These are phyloP conservation scores for Aspergillus novofumigatus DNA, from an alignment of 2,329 filamentous ascomycete genomes.

Conservation along the genomic window DNA sequence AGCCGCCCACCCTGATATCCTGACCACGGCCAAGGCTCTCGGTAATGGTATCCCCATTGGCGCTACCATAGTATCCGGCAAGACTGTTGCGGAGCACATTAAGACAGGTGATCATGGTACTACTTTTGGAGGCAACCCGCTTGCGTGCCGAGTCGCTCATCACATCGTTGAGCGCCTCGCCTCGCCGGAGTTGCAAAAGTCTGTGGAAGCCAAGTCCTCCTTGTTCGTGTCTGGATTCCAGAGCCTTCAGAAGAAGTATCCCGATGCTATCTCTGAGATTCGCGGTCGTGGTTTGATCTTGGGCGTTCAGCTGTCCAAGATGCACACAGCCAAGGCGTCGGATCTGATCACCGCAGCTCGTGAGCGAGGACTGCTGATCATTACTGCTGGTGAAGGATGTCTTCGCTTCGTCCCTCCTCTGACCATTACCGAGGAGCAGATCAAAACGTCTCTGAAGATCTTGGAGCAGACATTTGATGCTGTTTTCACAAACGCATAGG, in stretches of 20 bases:
- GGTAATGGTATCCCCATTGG: conserved; percentile 96
- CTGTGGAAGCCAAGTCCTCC: conserved; percentile 64
- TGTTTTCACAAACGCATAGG: conserved; percentile 43
- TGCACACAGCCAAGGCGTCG: conserved; percentile 50
- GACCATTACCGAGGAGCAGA: conserved; percentile 74
- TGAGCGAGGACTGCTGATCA: conserved; percentile 81
- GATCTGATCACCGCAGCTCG: conserved; percentile 77
- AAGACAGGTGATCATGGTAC: conserved; percentile 83
- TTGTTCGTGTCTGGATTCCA: conserved; percentile 58
- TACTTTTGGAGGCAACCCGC: conserved; percentile 88
- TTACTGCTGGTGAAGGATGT: conserved; percentile 90
- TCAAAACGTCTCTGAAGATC: conserved; percentile 70
- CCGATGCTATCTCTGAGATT: conserved; percentile 70
- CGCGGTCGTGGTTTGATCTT: conserved; percentile 81
- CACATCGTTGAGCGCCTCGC: conserved; percentile 77
- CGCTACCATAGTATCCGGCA: conserved; percentile 65
- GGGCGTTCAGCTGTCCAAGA: conserved; percentile 74
- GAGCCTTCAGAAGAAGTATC: conserved; percentile 57
- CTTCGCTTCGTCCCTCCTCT: conserved; percentile 87
- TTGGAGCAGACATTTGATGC: conserved; percentile 63
- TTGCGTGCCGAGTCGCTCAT: conserved; percentile 78
- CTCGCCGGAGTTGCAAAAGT: conserved; percentile 63
- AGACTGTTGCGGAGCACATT: conserved; percentile 63
- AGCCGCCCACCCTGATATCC: conserved; percentile 84
- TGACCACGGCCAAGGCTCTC: conserved; percentile 92